A percentile compares a stretch with the other conserved stretches of the same genome.
phyloP scores from a whole-genome alignment of 78 protist genomes.

The Parvularia atlantis region DNA sequence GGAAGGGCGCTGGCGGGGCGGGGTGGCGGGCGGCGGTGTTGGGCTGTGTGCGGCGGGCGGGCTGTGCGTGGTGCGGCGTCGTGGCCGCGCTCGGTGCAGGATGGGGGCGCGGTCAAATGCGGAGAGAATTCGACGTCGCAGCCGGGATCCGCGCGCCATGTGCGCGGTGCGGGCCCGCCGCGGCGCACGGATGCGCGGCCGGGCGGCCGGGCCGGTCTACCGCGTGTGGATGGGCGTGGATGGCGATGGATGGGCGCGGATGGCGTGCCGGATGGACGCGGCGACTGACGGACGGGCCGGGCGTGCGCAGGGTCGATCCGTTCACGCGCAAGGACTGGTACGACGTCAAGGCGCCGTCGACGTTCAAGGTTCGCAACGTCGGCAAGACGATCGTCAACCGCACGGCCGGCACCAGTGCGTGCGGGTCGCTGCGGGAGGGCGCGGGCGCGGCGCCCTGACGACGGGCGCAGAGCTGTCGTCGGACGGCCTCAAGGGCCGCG shows the following conservation, averaged over 20 bases:
- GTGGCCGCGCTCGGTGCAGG: not conserved
- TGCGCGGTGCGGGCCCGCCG: too few species aligned
- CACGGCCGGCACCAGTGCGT: constrained; percentile 76
- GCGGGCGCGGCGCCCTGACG: too few species aligned
- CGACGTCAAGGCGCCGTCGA: constrained; percentile 88
- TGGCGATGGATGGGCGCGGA: too few species aligned
- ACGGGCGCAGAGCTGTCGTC: constrained; percentile 79
- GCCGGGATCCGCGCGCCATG: too few species aligned
- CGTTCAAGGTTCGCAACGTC: constrained; percentile 65
- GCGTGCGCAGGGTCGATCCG: constrained; percentile 78
- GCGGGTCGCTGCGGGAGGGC: too few species aligned
- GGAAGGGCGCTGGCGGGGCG: not conserved
- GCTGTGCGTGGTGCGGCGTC: not conserved
- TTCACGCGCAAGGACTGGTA: constrained; percentile 97
- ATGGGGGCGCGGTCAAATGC: too few species aligned
- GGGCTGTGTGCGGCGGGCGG: not conserved
- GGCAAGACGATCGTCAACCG: constrained; percentile 92
- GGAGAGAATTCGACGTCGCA: too few species aligned
- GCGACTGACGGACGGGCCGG: too few species aligned
- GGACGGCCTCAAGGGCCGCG: constrained; percentile 92
- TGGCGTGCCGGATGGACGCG: too few species aligned
- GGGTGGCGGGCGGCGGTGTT: not conserved
- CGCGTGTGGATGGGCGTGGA: too few species aligned
- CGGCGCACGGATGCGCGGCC: too few species aligned
- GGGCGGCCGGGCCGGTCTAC: too few species aligned